These are phyloP conservation scores for Cornus kousa DNA, from an alignment of 148 eudicot species.

Conservation along the genomic window DNA sequence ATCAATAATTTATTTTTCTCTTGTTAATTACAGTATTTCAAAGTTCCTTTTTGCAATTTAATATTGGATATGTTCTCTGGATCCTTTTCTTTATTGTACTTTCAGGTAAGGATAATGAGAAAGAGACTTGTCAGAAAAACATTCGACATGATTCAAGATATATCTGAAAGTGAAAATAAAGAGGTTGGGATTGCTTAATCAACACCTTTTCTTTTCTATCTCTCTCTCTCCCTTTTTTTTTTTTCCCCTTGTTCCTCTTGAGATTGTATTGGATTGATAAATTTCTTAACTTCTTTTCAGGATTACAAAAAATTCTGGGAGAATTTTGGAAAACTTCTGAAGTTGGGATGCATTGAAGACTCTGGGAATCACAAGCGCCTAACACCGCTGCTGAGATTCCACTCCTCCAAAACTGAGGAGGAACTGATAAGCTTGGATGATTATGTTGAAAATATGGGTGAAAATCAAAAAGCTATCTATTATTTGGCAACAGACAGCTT, in stretches of 20 bases:
- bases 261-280: not conserved
- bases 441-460: constrained; percentile 93
- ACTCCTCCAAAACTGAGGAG: constrained; percentile 86
- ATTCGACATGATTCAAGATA: constrained; percentile 96
- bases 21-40: constrained; percentile 1
- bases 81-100: constrained; percentile 8
- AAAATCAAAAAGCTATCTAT: constrained; percentile 92
- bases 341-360: constrained; percentile 96
- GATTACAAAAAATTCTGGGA: constrained; percentile 99
- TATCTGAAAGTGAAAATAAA: constrained; percentile 82
- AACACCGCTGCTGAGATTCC: constrained; percentile 76
- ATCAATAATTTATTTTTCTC: not conserved
- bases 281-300: constrained; percentile 31
- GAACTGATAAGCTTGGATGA: constrained; percentile 90
- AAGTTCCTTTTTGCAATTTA: not conserved
- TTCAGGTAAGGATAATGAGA: constrained; percentile 93
- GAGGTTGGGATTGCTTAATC: constrained; percentile 49
- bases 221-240: not conserved
- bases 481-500: constrained; percentile 95
- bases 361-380: constrained; percentile 92
- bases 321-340: constrained; percentile 91
- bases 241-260: not conserved
- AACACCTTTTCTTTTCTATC: not conserved
- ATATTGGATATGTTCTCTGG: not conserved
- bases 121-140: constrained; percentile 94